phyloP scores from a whole-genome alignment of 768 basidiomycete genomes.

The Leccinum fibrillosum region DNA sequence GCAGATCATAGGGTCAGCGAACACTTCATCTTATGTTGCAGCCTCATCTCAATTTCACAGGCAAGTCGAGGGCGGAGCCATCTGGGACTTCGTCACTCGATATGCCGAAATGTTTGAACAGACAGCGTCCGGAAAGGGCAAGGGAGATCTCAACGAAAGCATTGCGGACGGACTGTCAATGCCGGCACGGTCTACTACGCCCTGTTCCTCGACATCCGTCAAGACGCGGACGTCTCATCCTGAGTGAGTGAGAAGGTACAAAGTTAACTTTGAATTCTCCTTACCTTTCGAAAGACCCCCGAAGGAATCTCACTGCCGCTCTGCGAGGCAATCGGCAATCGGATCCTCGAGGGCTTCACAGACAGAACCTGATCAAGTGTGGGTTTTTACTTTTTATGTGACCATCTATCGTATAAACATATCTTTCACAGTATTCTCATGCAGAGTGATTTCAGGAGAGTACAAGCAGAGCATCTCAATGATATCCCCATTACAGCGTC shows the following conservation, averaged over 20 bases:
- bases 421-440: conserved; percentile 61
- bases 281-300: conserved; percentile 13
- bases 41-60: conserved; percentile 8
- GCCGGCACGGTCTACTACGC: conserved; percentile 10
- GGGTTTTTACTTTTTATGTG: conserved; percentile 5
- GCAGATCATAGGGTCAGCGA: conserved; percentile 17
- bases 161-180: not conserved
- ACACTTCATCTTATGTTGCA: not conserved
- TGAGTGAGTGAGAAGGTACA: conserved; percentile 15
- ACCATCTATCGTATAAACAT: conserved; percentile 2
- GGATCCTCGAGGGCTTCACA: conserved; percentile 17
- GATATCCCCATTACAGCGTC: conserved; percentile 76
- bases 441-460: conserved; percentile 67
- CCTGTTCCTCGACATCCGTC: conserved; percentile 18
- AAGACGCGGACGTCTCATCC: conserved; percentile 6
- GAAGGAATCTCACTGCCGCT: conserved; percentile 27
- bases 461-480: conserved; percentile 84
- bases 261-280: not conserved
- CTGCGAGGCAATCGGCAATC: conserved; percentile 32
- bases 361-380: conserved; percentile 65
- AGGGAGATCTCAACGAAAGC: not conserved
- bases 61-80: not conserved
- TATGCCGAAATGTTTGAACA: conserved; percentile 15
- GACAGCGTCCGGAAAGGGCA: not conserved
- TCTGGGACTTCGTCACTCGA: conserved; percentile 14